These are phyloP conservation scores for Dactylonectria macrodidyma DNA, from an alignment of 2,329 filamentous ascomycete genomes.

Conservation along the genomic window DNA sequence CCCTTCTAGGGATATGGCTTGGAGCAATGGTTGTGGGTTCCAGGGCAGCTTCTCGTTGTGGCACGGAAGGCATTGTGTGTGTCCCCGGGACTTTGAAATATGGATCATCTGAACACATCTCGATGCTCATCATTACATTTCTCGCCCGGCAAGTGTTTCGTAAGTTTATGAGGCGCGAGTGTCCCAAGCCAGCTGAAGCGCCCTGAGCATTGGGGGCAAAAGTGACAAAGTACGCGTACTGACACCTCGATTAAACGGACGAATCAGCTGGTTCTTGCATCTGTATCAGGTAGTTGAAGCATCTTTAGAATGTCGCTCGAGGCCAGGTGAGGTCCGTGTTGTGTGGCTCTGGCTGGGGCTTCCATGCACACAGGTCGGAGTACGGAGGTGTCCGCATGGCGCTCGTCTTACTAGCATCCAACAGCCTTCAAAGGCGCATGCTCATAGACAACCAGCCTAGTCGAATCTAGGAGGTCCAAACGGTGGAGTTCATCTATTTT, in stretches of 20 bases:
- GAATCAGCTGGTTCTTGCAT: constrained; percentile 2
- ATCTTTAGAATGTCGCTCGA: not conserved
- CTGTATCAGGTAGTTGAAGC: not conserved
- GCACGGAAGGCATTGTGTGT: not conserved
- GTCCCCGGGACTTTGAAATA: not conserved
- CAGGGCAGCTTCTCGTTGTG: constrained; percentile 1
- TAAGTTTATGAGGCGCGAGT: not conserved
- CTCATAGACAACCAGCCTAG: not conserved
- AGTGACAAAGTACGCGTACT: not conserved
- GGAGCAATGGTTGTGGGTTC: constrained; percentile 2
- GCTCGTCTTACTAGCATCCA: not conserved
- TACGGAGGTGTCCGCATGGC: not conserved
- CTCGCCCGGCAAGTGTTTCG: not conserved
- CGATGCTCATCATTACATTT: not conserved
- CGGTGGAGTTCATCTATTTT: not conserved
- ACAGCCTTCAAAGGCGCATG: not conserved
- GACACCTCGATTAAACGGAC: not conserved
- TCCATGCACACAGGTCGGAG: not conserved
- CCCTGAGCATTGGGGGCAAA: not conserved
- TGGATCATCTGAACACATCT: not conserved
- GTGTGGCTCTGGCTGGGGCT: not conserved
- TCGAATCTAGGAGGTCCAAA: constrained; percentile 1
- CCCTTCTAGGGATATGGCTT: not conserved
- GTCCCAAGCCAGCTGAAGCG: not conserved
- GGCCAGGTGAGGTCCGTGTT: not conserved